Conservation (phyloP, 2,329 filamentous ascomycete genomes). For the Xylariaceae sp. region DNA sequence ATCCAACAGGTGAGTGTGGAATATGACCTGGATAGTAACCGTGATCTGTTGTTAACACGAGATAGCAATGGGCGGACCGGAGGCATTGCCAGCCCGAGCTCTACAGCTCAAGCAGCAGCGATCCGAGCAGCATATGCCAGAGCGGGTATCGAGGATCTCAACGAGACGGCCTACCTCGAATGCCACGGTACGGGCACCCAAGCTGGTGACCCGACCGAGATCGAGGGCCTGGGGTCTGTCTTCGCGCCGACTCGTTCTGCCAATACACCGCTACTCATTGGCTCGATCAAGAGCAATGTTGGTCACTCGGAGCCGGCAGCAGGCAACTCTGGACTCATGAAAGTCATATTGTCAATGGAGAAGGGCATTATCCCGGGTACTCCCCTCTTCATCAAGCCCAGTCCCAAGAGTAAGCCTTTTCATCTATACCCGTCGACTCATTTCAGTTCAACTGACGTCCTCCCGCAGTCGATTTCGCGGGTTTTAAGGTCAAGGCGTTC, state of each 20-base stretch:
- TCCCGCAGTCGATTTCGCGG: slow-evolving; percentile 10
- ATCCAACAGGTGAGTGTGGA: too few species aligned
- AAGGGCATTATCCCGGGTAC: slow-evolving; percentile 20
- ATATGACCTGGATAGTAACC: too few species aligned
- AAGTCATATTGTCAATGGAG: slow-evolving; percentile 24
- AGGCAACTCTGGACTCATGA: slow-evolving; percentile 23
- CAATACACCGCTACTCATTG: slow-evolving; percentile 13
- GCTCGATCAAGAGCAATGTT: slow-evolving; percentile 14
- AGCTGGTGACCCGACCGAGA: slow-evolving; percentile 32
- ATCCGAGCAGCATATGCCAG: slow-evolving; percentile 26
- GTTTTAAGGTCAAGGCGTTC: slow-evolving; percentile 8
- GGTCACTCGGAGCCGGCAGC: slow-evolving; percentile 26
- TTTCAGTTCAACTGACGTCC: not conserved
- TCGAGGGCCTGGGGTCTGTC: slow-evolving; percentile 20
- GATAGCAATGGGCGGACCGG: slow-evolving; percentile 30
- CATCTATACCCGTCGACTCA: not conserved
- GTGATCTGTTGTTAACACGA: too few species aligned
- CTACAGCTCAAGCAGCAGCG: slow-evolving; percentile 22
- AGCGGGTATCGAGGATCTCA: slow-evolving; percentile 14
- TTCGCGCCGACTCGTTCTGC: slow-evolving; percentile 11
- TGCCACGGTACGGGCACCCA: too few species aligned
- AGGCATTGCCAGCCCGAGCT: slow-evolving; percentile 35
- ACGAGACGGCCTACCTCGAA: slow-evolving; percentile 20
- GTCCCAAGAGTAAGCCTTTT: slow-evolving; percentile 7
- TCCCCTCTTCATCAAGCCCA: slow-evolving; percentile 15